Conservation (phyloP, 805 yeast species). For the Barnettozyma populi region DNA sequence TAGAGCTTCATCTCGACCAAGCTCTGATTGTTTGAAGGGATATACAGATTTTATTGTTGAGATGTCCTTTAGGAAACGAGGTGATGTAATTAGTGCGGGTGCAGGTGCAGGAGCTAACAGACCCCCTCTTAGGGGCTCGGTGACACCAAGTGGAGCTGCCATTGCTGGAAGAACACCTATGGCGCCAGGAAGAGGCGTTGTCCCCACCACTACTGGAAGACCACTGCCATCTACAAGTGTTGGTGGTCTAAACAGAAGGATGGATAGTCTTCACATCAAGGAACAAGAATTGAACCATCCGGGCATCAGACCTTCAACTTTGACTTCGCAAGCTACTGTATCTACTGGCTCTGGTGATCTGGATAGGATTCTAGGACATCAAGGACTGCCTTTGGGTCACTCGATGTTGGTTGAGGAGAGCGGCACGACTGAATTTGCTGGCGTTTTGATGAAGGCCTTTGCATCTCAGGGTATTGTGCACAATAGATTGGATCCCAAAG, state of each 20-base stretch:
- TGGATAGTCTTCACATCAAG: background rate
- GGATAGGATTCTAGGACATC: conserved; percentile 71
- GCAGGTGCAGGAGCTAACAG: conserved; percentile 7
- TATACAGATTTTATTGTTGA: no score
- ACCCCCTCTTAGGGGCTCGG: conserved; percentile 12
- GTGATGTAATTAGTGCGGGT: conserved; percentile 37
- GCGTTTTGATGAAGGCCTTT: conserved; percentile 62
- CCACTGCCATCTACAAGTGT: conserved; percentile 3
- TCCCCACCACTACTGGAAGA: background rate
- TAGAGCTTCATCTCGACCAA: background rate
- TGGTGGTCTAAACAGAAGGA: conserved; percentile 4
- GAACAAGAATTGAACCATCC: conserved; percentile 30
- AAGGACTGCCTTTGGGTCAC: conserved; percentile 78
- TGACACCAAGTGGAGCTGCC: background rate
- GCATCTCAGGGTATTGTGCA: conserved; percentile 75
- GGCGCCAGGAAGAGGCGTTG: conserved; percentile 10
- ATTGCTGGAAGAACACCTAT: conserved; percentile 15
- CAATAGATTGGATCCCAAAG: conserved; percentile 40
- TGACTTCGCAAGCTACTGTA: conserved; percentile 67
- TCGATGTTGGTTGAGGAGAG: conserved; percentile 71
- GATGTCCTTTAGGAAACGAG: conserved; percentile 59
- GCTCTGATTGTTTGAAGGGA: background rate
- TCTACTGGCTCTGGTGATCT: conserved; percentile 79
- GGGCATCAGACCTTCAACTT: conserved; percentile 66
- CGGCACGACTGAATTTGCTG: conserved; percentile 83